phyloP scores from a whole-genome alignment of 495 filamentous ascomycete species.

The Penicillium turbatum region DNA sequence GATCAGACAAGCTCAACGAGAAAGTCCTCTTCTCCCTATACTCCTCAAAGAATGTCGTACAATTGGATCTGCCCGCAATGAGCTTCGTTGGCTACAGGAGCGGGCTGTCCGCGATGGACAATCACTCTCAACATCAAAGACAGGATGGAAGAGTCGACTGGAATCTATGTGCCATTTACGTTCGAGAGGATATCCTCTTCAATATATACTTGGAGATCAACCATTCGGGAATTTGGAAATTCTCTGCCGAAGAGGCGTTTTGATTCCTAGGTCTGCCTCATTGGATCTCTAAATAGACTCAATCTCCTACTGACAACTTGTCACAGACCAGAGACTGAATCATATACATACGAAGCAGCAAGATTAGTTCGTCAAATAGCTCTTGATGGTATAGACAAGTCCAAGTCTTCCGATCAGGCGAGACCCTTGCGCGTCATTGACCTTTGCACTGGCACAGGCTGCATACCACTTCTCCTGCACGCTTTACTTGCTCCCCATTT shows the following conservation, averaged over 20 bases:
- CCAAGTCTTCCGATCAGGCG: background rate
- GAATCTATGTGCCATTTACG: conserved; percentile 53
- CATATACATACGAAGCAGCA: conserved; percentile 57
- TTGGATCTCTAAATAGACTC: background rate
- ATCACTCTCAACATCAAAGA: conserved; percentile 2
- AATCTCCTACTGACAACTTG: background rate
- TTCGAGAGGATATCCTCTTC: conserved; percentile 66
- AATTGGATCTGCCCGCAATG: conserved; percentile 62
- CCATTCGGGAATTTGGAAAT: conserved; percentile 84
- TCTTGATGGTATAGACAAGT: background rate
- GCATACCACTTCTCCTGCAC: conserved; percentile 74
- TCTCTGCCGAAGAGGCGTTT: conserved; percentile 64
- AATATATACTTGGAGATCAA: conserved; percentile 86
- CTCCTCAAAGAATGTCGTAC: conserved; percentile 69
- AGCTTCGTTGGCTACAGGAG: conserved; percentile 83
- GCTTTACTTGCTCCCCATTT: conserved; percentile 44
- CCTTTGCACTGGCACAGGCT: conserved; percentile 86
- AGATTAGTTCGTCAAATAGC: conserved; percentile 32
- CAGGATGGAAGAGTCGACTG: conserved; percentile 35
- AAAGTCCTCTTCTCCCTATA: conserved; percentile 56
- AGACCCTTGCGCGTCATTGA: conserved; percentile 62
- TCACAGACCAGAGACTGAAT: conserved; percentile 65
- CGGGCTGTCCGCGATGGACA: conserved; percentile 40
- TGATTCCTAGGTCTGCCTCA: conserved; percentile 73
- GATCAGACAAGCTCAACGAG: conserved; percentile 51